These are phyloP conservation scores for Neckera pumila DNA, from an alignment of 225 moss, liverwort and hornwort species.

Conservation along the genomic window DNA sequence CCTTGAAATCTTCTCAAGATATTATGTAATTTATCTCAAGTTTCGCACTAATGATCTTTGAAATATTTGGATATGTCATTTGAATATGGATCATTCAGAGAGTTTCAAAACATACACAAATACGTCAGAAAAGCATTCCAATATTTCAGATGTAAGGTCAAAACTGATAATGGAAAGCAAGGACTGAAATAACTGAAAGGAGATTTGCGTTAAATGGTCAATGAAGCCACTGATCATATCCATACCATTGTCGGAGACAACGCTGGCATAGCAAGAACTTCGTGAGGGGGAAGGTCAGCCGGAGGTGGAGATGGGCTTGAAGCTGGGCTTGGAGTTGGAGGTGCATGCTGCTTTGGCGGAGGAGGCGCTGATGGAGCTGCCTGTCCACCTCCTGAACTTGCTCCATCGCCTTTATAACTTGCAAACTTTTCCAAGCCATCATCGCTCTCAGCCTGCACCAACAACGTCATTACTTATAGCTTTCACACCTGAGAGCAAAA, in stretches of 20 bases:
- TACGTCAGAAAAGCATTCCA: neutral
- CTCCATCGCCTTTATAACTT: slow-evolving; percentile 10
- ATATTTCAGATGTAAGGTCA: neutral
- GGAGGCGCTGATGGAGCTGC: slow-evolving; percentile 1
- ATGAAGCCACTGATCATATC: neutral
- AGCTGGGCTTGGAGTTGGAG: slow-evolving; percentile 13
- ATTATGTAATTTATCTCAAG: neutral
- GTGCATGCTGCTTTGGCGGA: slow-evolving; percentile 19
- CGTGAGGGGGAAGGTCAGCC: slow-evolving; percentile 57
- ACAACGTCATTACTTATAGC: neutral
- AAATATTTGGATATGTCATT: neutral
- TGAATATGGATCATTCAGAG: neutral
- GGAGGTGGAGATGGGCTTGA: slow-evolving; percentile 16
- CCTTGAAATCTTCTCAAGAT: neutral
- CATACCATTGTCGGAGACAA: slow-evolving; percentile 96
- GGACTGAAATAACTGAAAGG: neutral
- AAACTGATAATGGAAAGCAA: neutral
- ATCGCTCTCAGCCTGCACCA: slow-evolving; percentile 64
- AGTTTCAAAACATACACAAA: neutral
- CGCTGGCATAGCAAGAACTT: slow-evolving; percentile 92
- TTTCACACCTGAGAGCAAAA: neutral
- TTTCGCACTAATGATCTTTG: neutral
- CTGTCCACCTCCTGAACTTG: slow-evolving; percentile 24
- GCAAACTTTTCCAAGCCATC: slow-evolving; percentile 60
- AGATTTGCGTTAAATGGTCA: neutral